phyloP scores from a whole-genome alignment of 768 basidiomycete species.

The Suillus subaureus region DNA sequence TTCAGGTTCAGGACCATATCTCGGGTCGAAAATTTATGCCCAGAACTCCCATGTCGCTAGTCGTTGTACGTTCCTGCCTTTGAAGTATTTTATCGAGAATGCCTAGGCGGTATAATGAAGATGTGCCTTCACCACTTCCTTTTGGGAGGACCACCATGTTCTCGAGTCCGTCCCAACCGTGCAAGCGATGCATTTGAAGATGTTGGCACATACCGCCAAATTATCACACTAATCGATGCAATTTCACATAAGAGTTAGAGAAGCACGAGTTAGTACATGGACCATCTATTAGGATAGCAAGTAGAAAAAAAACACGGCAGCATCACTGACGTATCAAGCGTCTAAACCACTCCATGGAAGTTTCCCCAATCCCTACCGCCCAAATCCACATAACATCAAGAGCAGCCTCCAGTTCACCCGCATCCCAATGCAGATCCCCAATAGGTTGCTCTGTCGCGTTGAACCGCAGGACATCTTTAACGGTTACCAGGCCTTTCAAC shows the following conservation, averaged over 20 bases:
- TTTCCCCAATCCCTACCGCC: conserved; percentile 41
- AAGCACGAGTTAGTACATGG: not conserved
- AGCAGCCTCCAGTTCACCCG: conserved; percentile 65
- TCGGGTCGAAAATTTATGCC: not conserved
- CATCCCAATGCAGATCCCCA: conserved; percentile 58
- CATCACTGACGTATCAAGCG: conserved; percentile 24
- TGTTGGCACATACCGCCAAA: not conserved
- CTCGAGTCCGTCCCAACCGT: not conserved
- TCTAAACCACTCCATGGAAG: conserved; percentile 31
- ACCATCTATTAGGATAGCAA: not conserved
- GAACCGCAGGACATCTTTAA: conserved; percentile 94
- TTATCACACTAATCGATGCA: not conserved
- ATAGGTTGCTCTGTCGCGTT: conserved; percentile 64
- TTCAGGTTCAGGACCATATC: not conserved
- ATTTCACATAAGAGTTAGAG: not conserved
- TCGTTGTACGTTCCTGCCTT: not conserved
- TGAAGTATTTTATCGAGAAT: not conserved
- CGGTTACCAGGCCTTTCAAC: conserved; percentile 86
- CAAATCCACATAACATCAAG: conserved; percentile 64
- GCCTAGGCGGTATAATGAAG: not conserved
- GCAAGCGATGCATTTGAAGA: not conserved
- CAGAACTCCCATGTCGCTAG: not conserved
- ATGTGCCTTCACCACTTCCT: not conserved
- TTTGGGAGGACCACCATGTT: not conserved
- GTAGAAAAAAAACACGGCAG: conserved; percentile 2